Base-by-base conservation (phyloP, 129 eudicot species). In the Flaveria brownii region DNA sequence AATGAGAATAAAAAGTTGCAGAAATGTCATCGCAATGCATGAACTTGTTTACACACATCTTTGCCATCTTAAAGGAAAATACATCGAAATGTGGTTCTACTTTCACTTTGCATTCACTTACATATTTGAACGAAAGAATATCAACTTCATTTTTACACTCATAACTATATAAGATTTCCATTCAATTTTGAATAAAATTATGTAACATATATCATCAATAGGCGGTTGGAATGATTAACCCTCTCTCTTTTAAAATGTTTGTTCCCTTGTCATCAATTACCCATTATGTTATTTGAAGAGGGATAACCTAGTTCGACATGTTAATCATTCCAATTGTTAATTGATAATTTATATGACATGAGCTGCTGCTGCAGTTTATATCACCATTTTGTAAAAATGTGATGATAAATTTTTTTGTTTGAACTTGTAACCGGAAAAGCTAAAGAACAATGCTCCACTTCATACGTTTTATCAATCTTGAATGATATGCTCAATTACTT, bases 61-160 rank as follows among this genome's bases (percentile, higher is more conserved):
- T 30, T 64, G 45, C 72, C 20, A 54, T 67, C 25, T 62, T 75
- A 72, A 28, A n/a, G 14, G 47, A 18, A 45, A 33, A 10, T 59
- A 23, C 47, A 46, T 61, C 39, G 22, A 28, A 4, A 60, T 74
- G 71, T 45, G 2, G 25, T 6, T 36, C 39, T 42, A 36, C 54
- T 43, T 22, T 3, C 23, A 60, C 6, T 16, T 25, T 54, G 23
- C 60, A 15, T 55, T 14, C 45, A 15, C 17, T 41, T 16, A 22
- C n/a, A 74, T 39, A 57, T 20, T 59, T 22, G 64, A 22, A 22
- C 4, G 30, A 57, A 59, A 20, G 2, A 4, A 15, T 73, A 25
- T 20, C 33, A 57, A 33, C 43, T 50, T 13, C 49, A 56, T 54
- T 57, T 55, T 36, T 39, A 18, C 11, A 5, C 65, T 36, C 52